Percentiles rank a stretch among this genome's conserved stretches.
These are phyloP conservation scores for Microbotryum violaceum DNA, from an alignment of 1,284 basidiomycete genomes.

Conservation along the genomic window DNA sequence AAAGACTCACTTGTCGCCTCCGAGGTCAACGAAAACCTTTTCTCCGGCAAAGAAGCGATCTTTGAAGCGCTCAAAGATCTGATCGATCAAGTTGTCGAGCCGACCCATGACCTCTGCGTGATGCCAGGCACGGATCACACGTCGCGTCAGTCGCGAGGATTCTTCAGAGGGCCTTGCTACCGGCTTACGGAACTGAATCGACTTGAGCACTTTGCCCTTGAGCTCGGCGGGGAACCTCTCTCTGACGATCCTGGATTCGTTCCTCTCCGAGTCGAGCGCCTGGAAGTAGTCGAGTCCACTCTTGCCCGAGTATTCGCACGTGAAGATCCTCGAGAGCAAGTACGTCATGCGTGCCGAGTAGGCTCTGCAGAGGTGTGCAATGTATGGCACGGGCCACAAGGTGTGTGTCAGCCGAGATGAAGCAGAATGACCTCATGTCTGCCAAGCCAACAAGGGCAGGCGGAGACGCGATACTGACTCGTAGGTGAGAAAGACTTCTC, in stretches of 20 bases:
- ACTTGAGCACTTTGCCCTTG: constrained; percentile 79
- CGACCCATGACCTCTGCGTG: constrained; percentile 83
- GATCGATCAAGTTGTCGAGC: constrained; percentile 86
- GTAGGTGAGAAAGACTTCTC: constrained; percentile 90
- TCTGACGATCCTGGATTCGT: constrained; percentile 80
- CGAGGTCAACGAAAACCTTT: constrained; percentile 43
- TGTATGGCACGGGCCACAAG: constrained; percentile 18
- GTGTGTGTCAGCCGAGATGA: background rate
- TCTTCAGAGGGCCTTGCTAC: background rate
- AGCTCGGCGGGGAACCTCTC: constrained; percentile 84
- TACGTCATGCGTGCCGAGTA: constrained; percentile 87
- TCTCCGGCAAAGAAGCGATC: constrained; percentile 88
- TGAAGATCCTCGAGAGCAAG: constrained; percentile 85
- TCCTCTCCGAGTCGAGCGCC: constrained; percentile 80
- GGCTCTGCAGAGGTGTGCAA: constrained; percentile 10
- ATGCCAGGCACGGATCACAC: background rate
- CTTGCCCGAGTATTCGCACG: constrained; percentile 91
- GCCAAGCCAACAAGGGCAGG: constrained; percentile 14
- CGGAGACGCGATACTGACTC: constrained; percentile 55
- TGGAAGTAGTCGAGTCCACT: constrained; percentile 88
- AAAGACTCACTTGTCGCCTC: constrained; percentile 35
- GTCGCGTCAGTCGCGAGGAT: background rate
- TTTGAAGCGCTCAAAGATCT: constrained; percentile 88
- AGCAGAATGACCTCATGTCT: background rate
- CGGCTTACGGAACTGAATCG: constrained; percentile 89